Conservation (phyloP, 148 eudicot genomes). For the Nyssa sinensis region DNA sequence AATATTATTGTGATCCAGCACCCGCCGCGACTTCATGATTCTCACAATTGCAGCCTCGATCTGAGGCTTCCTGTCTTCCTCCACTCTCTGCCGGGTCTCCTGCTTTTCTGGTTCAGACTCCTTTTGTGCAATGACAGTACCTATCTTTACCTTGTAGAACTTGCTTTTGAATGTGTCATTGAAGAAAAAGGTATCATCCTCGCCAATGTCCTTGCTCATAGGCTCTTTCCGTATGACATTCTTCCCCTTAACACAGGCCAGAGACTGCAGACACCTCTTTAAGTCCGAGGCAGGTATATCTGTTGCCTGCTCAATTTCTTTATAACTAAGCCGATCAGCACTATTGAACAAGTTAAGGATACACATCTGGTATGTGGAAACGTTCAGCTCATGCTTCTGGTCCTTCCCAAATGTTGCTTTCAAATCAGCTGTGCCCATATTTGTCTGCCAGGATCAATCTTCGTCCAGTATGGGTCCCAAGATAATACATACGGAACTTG, state of each 20-base stretch:
- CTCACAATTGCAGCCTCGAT: slow-evolving; percentile 76
- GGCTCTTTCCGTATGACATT: slow-evolving; percentile 79
- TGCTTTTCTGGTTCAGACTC: slow-evolving; percentile 78
- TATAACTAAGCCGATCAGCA: slow-evolving; percentile 54
- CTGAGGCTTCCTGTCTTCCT: slow-evolving; percentile 75
- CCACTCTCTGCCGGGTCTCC: slow-evolving; percentile 69
- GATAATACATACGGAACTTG: slow-evolving; percentile 59
- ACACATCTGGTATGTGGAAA: slow-evolving; percentile 80
- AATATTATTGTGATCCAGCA: slow-evolving; percentile 64
- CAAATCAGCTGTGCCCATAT: slow-evolving; percentile 66
- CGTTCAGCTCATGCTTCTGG: slow-evolving; percentile 70
- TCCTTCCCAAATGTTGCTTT: slow-evolving; percentile 65
- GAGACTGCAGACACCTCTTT: slow-evolving; percentile 65
- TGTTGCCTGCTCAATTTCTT: slow-evolving; percentile 69
- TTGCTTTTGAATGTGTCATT: slow-evolving; percentile 68
- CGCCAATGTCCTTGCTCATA: slow-evolving; percentile 67
- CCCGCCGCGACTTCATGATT: slow-evolving; percentile 66
- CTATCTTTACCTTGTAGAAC: slow-evolving; percentile 74
- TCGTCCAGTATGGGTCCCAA: slow-evolving; percentile 69
- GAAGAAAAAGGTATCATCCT: slow-evolving; percentile 51
- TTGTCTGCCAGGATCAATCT: slow-evolving; percentile 74
- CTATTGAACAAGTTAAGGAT: slow-evolving; percentile 67
- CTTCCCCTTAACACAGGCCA: slow-evolving; percentile 68
- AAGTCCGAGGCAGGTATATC: slow-evolving; percentile 56
- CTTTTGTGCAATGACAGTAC: slow-evolving; percentile 68